Percentiles rank a stretch among this genome's conserved stretches.
Conservation (phyloP, 257 asterid genomes). For the Eustoma russellianum region DNA sequence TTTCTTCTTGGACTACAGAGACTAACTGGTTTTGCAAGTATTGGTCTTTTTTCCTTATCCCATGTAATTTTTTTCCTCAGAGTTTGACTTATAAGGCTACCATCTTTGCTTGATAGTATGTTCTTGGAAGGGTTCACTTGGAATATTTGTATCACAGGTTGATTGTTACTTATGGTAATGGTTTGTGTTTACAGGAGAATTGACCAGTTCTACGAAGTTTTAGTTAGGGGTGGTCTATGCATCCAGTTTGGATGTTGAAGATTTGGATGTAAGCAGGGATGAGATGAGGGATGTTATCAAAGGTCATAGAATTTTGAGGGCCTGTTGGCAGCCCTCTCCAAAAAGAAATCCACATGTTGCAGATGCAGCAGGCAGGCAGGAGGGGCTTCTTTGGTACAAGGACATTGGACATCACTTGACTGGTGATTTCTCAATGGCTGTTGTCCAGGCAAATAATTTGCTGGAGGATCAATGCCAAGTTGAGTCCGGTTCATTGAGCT, state of each 20-base stretch:
- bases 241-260: slow-evolving; percentile 48
- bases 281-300: slow-evolving; percentile 61
- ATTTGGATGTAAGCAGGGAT: slow-evolving; percentile 31
- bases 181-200: slow-evolving; percentile 9
- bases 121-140: not conserved
- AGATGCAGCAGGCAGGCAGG: slow-evolving; percentile 40
- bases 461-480: slow-evolving; percentile 52
- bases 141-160: not conserved
- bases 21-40: not conserved
- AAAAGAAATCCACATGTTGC: slow-evolving; percentile 22
- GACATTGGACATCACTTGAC: slow-evolving; percentile 34
- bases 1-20: not conserved
- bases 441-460: slow-evolving; percentile 46
- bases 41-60: not conserved
- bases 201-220: slow-evolving; percentile 4
- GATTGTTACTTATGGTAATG: slow-evolving; percentile 3
- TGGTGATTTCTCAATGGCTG: slow-evolving; percentile 51
- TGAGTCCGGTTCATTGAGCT: slow-evolving; percentile 42
- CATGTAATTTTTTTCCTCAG: not conserved
- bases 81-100: slow-evolving; percentile 8
- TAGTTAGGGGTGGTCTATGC: slow-evolving; percentile 13
- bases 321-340: slow-evolving; percentile 38
- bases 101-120: slow-evolving; percentile 1
- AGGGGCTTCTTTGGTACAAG: slow-evolving; percentile 45
- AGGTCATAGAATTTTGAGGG: slow-evolving; percentile 36